Evolutionary conservation across 148 eudicot genomes (phyloP).

Genomic region (Chenopodium formosanum): DNA sequence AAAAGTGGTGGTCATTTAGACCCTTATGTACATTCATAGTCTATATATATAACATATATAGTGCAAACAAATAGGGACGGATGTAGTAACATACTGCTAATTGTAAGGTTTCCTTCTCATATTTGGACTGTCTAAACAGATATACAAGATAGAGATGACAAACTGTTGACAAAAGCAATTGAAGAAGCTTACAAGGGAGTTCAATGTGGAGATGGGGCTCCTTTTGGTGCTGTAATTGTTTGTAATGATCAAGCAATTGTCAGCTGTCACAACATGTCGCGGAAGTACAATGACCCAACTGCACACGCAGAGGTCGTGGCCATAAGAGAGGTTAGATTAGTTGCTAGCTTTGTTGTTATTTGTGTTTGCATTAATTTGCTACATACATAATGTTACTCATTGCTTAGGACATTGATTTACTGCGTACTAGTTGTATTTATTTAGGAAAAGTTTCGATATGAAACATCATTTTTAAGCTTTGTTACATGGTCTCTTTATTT

Average conservation of each 20-base stretch:
- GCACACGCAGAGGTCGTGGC: slow-evolving; percentile 95
- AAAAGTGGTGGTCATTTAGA: too few relatives aligned
- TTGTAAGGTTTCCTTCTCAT: neutral
- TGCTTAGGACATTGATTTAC: neutral
- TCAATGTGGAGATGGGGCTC: slow-evolving; percentile 77
- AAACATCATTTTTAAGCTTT: too few relatives aligned
- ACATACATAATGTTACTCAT: neutral
- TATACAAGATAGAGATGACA: slow-evolving; percentile 73
- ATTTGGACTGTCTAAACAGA: slow-evolving; percentile 38
- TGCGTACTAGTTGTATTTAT: neutral
- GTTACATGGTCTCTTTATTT: too few relatives aligned
- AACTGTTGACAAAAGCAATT: slow-evolving; percentile 64
- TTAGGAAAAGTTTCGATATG: too few relatives aligned
- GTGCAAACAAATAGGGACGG: too few relatives aligned
- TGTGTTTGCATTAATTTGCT: neutral
- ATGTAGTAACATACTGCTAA: neutral
- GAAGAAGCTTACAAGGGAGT: slow-evolving; percentile 88
- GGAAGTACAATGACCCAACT: slow-evolving; percentile 67
- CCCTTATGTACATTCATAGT: too few relatives aligned
- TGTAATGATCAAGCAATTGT: slow-evolving; percentile 63
- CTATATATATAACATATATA: too few relatives aligned
- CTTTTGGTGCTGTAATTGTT: slow-evolving; percentile 87
- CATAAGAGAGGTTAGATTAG: slow-evolving; percentile 68
- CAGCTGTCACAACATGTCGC: slow-evolving; percentile 82
- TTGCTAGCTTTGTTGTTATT: neutral